Conservation (phyloP, 1,284 basidiomycete genomes). For the Neotropicomus parvogracilis region DNA sequence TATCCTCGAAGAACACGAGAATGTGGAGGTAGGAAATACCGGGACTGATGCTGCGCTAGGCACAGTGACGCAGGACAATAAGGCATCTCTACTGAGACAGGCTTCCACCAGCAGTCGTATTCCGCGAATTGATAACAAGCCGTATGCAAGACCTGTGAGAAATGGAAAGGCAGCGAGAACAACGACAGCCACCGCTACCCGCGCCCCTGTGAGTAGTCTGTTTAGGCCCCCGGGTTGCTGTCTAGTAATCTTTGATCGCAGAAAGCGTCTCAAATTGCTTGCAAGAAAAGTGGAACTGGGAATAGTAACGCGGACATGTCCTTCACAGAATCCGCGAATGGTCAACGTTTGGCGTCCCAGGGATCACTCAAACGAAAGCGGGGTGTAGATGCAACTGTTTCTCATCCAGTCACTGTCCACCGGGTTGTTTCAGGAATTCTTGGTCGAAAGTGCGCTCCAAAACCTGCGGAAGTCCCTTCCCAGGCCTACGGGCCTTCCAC, state of each 20-base stretch:
- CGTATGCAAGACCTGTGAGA: constrained; percentile 51
- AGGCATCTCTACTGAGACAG: constrained; percentile 52
- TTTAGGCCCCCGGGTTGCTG: neutral
- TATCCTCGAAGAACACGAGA: constrained; percentile 33
- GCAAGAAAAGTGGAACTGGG: constrained; percentile 21
- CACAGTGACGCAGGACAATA: constrained; percentile 21
- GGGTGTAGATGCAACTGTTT: constrained; percentile 29
- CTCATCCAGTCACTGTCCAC: constrained; percentile 31
- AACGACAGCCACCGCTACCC: neutral
- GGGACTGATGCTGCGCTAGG: neutral
- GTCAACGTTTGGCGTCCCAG: constrained; percentile 2
- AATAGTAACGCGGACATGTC: constrained; percentile 29
- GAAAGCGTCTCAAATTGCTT: constrained; percentile 10
- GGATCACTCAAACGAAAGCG: constrained; percentile 43
- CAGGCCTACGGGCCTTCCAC: constrained; percentile 12
- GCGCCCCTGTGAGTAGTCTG: constrained; percentile 20
- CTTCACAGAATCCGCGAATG: constrained; percentile 14
- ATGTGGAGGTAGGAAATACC: neutral
- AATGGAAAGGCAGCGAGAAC: constrained; percentile 6
- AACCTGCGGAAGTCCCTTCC: constrained; percentile 15
- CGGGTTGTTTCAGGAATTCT: constrained; percentile 39
- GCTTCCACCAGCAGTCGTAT: constrained; percentile 57
- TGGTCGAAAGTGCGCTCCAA: constrained; percentile 29
- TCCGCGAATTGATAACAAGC: constrained; percentile 63
- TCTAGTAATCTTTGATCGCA: constrained; percentile 8